Conservation (phyloP, 2,329 filamentous ascomycete genomes). For the Venturia oleaginea region DNA sequence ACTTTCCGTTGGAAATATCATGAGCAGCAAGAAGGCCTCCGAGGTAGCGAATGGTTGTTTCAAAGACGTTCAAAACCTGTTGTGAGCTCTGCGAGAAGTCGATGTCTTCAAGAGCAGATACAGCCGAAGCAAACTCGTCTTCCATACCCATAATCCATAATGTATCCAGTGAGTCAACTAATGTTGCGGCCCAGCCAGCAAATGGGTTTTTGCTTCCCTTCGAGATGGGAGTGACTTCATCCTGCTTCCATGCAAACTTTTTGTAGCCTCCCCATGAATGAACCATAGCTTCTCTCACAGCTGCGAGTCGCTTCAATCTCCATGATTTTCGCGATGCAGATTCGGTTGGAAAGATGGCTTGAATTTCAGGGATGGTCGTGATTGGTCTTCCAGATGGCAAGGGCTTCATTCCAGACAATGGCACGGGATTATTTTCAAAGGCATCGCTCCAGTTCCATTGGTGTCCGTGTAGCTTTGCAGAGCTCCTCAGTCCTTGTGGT, state of each 20-base stretch:
- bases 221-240: slow-evolving; percentile 43
- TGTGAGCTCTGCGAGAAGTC: slow-evolving; percentile 41
- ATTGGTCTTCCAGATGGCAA: slow-evolving; percentile 25
- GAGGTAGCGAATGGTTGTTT: slow-evolving; percentile 32
- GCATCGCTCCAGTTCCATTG: slow-evolving; percentile 25
- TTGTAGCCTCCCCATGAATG: slow-evolving; percentile 43
- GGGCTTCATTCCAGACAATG: slow-evolving; percentile 24
- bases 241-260: slow-evolving; percentile 42
- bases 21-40: slow-evolving; percentile 31
- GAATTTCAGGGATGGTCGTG: slow-evolving; percentile 26
- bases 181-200: slow-evolving; percentile 48
- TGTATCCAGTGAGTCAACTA: slow-evolving; percentile 53
- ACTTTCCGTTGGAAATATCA: slow-evolving; percentile 27
- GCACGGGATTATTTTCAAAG: slow-evolving; percentile 19
- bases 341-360: slow-evolving; percentile 28
- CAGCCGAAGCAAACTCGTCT: slow-evolving; percentile 48
- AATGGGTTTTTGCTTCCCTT: slow-evolving; percentile 40
- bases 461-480: neutral
- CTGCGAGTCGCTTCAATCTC: slow-evolving; percentile 23
- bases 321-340: slow-evolving; percentile 23
- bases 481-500: neutral
- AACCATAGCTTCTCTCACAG: slow-evolving; percentile 29
- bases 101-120: slow-evolving; percentile 41
- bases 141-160: slow-evolving; percentile 53
- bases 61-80: slow-evolving; percentile 28